A percentile compares a stretch with the other conserved stretches of the same genome.
phyloP scores from a whole-genome alignment of 345 rosid genomes.

The Eucalyptus pauciflora region DNA sequence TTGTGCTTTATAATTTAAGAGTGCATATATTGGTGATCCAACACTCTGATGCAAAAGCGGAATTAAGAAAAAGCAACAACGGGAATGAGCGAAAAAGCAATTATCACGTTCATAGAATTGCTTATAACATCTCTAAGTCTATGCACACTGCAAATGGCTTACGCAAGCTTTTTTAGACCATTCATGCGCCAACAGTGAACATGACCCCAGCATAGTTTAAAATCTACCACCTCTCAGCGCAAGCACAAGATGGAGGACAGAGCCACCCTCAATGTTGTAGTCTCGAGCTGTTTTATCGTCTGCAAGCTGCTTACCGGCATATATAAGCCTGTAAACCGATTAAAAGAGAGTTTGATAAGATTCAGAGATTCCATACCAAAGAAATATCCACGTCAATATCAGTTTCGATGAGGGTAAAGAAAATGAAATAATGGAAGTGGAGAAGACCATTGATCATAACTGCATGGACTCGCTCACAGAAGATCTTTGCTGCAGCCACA shows the following conservation, averaged over 20 bases:
- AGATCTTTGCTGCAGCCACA: background rate
- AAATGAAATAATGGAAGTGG: background rate
- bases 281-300: slow-evolving; percentile 93
- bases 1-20: background rate
- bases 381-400: background rate
- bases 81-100: background rate
- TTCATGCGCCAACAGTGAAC: background rate
- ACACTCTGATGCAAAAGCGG: background rate
- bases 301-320: slow-evolving; percentile 90
- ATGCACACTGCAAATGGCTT: background rate
- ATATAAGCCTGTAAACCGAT: slow-evolving; percentile 52
- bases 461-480: background rate
- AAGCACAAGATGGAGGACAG: slow-evolving; percentile 97
- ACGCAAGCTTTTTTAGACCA: fast-evolving
- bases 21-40: background rate
- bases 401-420: background rate
- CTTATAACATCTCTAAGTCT: background rate
- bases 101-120: background rate
- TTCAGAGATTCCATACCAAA: background rate
- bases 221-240: slow-evolving; percentile 78
- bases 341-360: background rate
- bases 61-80: background rate
- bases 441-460: background rate
- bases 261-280: slow-evolving; percentile 93
- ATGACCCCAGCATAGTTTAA: background rate